Base-by-base conservation (phyloP, 2,329 filamentous ascomycete genomes). In the Aspergillus viridinutans region DNA sequence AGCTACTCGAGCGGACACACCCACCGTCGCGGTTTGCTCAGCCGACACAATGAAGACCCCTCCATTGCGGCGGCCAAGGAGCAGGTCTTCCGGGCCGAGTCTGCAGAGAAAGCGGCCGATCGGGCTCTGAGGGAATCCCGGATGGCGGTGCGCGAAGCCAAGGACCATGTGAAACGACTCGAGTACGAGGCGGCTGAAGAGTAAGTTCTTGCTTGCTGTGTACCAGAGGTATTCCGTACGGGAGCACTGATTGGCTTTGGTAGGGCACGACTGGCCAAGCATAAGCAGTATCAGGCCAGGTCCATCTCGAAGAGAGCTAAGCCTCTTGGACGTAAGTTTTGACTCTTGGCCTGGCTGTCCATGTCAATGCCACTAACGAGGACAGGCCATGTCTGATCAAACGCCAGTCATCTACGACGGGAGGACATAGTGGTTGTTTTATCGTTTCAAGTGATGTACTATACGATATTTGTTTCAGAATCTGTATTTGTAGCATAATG, bases 271-370 rank as follows among this genome's bases (percentile, higher is more conserved):
- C 72, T 81, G 45, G 86, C 86, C 1, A 87, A 85, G 80, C 83
- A 89, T 52, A 89, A 90, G 81, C 81, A 87, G 72, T 78, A 80
- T 53, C 83, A 89, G 67, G 87, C 86, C 1, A 80, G 78, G 64
- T 82, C 84, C 66, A 81, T 89, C 29, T 85, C 83, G 5, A 89
- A 87, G 83, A 79, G 85, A 53, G 86, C 84, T n/a, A 85, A 86
- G 72, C 80, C 82, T n/a, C 81, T 89, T 57, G 86, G 87, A 55
- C 83, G 86, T 88, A 78, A 76, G 83, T 85, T 85, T 9, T 23
- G 42, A 20, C n/a, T 45, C 20, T 45, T 45, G 10, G 8, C 5
- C 14, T 17, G 21, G 17, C 21, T 23, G 8, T 43, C 9, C 40
- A 23, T 23, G n/a, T 1, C 20, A 23, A 10, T 10, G 8, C n/a